These are phyloP conservation scores for Trichaptum fuscoviolaceum DNA, from an alignment of 768 basidiomycete genomes.

Conservation along the genomic window DNA sequence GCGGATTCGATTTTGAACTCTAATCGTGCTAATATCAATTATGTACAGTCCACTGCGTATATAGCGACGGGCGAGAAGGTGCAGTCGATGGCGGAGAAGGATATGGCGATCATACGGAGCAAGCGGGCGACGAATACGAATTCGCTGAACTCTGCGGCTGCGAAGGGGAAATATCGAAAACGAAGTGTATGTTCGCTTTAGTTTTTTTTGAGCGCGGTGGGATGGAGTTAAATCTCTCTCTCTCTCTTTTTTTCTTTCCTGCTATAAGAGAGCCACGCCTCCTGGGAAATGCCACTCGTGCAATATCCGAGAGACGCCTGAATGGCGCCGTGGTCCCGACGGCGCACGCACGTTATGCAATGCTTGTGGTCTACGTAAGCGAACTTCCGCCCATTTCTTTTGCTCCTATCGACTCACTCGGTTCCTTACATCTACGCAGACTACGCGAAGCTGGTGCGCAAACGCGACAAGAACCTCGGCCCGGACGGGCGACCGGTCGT, in stretches of 20 bases:
- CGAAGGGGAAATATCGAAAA: slow-evolving; percentile 80
- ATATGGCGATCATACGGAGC: slow-evolving; percentile 80
- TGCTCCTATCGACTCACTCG: too few relatives aligned
- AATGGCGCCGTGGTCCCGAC: slow-evolving; percentile 82
- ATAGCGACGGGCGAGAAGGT: slow-evolving; percentile 30
- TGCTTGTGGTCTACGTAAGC: slow-evolving; percentile 80
- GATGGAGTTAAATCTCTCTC: too few relatives aligned
- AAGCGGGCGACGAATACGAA: slow-evolving; percentile 71
- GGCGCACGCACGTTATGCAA: slow-evolving; percentile 82
- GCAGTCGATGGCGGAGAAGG: slow-evolving; percentile 68
- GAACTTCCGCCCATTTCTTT: not conserved
- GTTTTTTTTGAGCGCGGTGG: slow-evolving; percentile 8
- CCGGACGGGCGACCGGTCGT: slow-evolving; percentile 44
- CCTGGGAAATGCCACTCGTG: slow-evolving; percentile 87
- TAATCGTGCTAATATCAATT: too few relatives aligned
- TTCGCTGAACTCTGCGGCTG: slow-evolving; percentile 33
- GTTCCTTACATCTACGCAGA: too few relatives aligned
- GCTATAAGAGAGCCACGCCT: slow-evolving; percentile 70
- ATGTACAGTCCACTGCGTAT: slow-evolving; percentile 6
- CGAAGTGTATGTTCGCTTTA: slow-evolving; percentile 59
- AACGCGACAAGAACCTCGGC: slow-evolving; percentile 58
- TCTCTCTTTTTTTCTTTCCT: slow-evolving; percentile 23
- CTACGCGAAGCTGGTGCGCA: slow-evolving; percentile 79
- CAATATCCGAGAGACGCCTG: slow-evolving; percentile 84
- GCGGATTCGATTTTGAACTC: too few relatives aligned